A percentile compares a stretch with the other conserved stretches of the same genome.
These are phyloP conservation scores for Thelephora terrestris DNA, from an alignment of 1,284 basidiomycete species.

Conservation along the genomic window DNA sequence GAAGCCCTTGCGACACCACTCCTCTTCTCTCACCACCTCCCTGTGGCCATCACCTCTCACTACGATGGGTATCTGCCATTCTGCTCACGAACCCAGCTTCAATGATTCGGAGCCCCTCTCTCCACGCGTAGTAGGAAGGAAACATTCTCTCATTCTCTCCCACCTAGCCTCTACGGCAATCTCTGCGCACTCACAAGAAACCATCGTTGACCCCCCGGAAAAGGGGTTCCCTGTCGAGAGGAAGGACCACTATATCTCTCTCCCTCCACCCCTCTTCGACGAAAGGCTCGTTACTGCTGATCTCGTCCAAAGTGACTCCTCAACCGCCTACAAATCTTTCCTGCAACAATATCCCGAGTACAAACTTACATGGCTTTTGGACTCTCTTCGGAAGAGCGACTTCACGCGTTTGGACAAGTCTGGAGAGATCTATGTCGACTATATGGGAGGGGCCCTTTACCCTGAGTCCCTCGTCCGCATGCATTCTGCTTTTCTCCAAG, in stretches of 20 bases:
- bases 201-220: background rate
- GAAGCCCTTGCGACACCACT: slow-evolving; percentile 4
- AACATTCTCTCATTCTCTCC: background rate
- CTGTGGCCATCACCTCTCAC: slow-evolving; percentile 1
- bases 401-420: slow-evolving; percentile 49
- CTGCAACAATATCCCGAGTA: slow-evolving; percentile 30
- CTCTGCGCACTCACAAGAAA: background rate
- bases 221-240: background rate
- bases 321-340: slow-evolving; percentile 25
- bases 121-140: slow-evolving; percentile 2
- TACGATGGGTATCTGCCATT: slow-evolving; percentile 25
- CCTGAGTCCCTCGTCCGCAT: slow-evolving; percentile 63
- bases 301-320: slow-evolving; percentile 19
- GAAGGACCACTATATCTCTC: background rate
- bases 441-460: slow-evolving; percentile 72
- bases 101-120: slow-evolving; percentile 2
- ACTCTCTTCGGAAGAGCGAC: slow-evolving; percentile 61
- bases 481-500: slow-evolving; percentile 57
- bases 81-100: slow-evolving; percentile 7
- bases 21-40: slow-evolving; percentile 1
- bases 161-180: background rate
- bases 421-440: slow-evolving; percentile 70
- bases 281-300: slow-evolving; percentile 17
- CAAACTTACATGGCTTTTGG: slow-evolving; percentile 36
- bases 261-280: slow-evolving; percentile 21